Evolutionary conservation across 2,329 filamentous ascomycete species (phyloP), one percentile per base, ranked within the genome.

Genomic region (Penicillium sp.): DNA sequence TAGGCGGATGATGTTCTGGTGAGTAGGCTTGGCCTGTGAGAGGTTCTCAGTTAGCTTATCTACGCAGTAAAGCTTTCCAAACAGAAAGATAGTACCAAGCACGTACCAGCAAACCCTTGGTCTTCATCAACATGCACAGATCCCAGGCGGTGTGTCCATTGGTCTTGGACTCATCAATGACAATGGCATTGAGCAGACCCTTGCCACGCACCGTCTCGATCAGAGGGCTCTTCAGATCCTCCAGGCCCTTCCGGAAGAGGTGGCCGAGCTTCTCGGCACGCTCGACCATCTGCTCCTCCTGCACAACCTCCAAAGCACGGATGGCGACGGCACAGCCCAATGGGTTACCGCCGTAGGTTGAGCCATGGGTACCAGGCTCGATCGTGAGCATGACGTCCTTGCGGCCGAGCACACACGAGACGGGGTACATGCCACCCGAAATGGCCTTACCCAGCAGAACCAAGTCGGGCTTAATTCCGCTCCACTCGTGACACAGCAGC

Each of bases 351-450:
- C 95, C 95, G 74, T 98, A 99, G n/a, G 95, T 99, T 45, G 92
- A 97, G 52, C 95, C 95, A 79, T 99, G 95, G 28, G 95, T 98
- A 62, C 95, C 95, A 28, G 95, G 92, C 83, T 99, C 95, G 65
- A 99, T 84, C 10, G 94, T 95, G 68, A 97, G 85, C 93, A 99
- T 97, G 65, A 98, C 84, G 59, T 97, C 93, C 80, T 90, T 93
- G 71, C 88, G 88, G 64, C 90, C 89, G 55, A 99, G 84, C 52
- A 99, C 93, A 71, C 89, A 93, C 63, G 93, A 97, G 60, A 99
- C 95, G n/a, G 95, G 95, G 80, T 99, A 99, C 90, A 98, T 95
- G 78, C 95, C 95, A 65, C 95, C 95, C 37, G 93, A 97, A 76
- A 99, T 97, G 69, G 95, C 95, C 83, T 99, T 99, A 74, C 95